Conservation (phyloP, 768 basidiomycete species). For the Lactarius hengduanensis region DNA sequence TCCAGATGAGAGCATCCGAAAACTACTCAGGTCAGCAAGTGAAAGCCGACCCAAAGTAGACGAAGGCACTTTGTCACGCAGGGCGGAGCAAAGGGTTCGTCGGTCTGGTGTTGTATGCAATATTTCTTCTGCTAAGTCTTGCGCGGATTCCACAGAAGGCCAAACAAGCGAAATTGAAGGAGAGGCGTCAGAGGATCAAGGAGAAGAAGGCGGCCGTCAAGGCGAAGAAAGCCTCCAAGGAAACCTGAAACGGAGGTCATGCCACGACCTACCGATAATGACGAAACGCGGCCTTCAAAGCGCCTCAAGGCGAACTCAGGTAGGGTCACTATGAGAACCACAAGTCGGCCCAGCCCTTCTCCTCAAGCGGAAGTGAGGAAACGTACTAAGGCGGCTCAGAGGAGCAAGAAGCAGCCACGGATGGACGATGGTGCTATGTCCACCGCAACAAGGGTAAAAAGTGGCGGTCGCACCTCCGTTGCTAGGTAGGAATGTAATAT, state of each 20-base stretch:
- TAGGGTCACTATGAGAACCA: background rate
- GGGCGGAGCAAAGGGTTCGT: slow-evolving; percentile 61
- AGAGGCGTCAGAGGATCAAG: slow-evolving; percentile 51
- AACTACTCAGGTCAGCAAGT: slow-evolving; percentile 33
- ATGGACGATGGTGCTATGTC: background rate
- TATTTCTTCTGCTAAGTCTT: background rate
- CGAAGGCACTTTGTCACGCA: slow-evolving; percentile 45
- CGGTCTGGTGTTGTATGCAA: background rate
- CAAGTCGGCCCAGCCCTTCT: background rate
- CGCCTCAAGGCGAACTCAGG: slow-evolving; percentile 1
- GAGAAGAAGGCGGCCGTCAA: slow-evolving; percentile 40
- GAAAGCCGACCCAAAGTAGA: slow-evolving; percentile 12
- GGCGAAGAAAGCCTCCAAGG: slow-evolving; percentile 24
- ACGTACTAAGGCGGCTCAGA: background rate
- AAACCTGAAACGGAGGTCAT: background rate
- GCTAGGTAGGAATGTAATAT: background rate
- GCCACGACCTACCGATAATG: background rate
- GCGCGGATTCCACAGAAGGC: slow-evolving; percentile 41
- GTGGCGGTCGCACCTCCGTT: background rate
- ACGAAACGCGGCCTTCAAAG: background rate
- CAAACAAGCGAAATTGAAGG: slow-evolving; percentile 44
- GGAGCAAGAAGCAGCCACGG: background rate
- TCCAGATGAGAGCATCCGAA: slow-evolving; percentile 48
- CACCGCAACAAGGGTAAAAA: background rate
- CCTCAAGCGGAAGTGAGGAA: background rate